phyloP scores from a whole-genome alignment of 805 yeast species.

The Lipomyces japonicus region DNA sequence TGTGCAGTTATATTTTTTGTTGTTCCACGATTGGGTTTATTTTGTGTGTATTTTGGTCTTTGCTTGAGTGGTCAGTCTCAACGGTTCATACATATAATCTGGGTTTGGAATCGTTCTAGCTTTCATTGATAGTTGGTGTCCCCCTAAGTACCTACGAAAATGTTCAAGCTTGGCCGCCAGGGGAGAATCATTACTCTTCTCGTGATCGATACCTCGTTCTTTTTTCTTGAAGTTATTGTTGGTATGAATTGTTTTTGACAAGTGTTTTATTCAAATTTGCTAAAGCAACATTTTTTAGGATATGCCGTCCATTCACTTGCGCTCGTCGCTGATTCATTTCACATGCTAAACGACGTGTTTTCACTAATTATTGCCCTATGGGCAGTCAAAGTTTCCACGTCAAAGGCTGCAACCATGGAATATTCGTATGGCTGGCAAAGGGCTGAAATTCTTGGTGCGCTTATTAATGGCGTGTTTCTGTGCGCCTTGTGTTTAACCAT shows the following conservation, averaged over 20 bases:
- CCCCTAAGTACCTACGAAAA: background rate
- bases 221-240: constrained; percentile 75
- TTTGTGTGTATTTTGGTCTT: no score
- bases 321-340: constrained; percentile 92
- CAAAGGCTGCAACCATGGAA: constrained; percentile 74
- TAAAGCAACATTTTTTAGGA: constrained; percentile 31
- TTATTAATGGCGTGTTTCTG: constrained; percentile 87
- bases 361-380: constrained; percentile 86
- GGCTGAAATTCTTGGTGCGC: constrained; percentile 94
- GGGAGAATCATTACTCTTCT: constrained; percentile 64
- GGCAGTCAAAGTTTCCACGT: constrained; percentile 91
- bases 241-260: constrained; percentile 43
- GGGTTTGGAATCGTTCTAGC: no score
- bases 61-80: no score
- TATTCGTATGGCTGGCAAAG: constrained; percentile 98
- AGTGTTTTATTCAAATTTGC: no score
- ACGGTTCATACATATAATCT: no score
- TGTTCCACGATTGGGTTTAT: no score
- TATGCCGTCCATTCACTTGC: constrained; percentile 93
- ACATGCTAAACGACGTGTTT: constrained; percentile 92
- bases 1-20: no score
- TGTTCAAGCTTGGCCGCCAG: constrained; percentile 19
- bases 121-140: no score
- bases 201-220: constrained; percentile 73
- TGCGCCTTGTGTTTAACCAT: constrained; percentile 90